Percentiles rank a stretch among this genome's conserved stretches.
These are phyloP conservation scores for Chrysosphaeria jannelii DNA, from an alignment of 2,329 filamentous ascomycete species.

Conservation along the genomic window DNA sequence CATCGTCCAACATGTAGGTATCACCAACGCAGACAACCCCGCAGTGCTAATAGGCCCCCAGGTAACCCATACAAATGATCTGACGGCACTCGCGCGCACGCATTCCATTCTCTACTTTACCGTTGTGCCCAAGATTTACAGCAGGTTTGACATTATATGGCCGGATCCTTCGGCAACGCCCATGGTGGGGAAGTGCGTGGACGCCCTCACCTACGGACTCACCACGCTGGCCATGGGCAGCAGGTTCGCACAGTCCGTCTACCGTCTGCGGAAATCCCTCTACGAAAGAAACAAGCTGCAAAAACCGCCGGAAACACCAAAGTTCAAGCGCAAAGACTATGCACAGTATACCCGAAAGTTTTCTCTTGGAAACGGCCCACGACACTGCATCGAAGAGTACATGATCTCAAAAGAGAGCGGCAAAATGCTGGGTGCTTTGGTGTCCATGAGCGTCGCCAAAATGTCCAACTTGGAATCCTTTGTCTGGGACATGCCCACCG, in stretches of 20 bases:
- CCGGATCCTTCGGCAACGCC: constrained; percentile 35
- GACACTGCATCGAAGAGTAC: constrained; percentile 55
- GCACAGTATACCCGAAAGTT: constrained; percentile 57
- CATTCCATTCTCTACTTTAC: constrained; percentile 51
- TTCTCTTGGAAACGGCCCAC: constrained; percentile 53
- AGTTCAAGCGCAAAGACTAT: constrained; percentile 28
- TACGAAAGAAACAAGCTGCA: background rate
- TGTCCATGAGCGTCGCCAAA: constrained; percentile 47
- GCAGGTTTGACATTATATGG: constrained; percentile 70
- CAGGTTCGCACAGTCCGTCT: constrained; percentile 12
- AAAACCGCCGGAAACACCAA: constrained; percentile 2
- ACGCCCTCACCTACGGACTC: constrained; percentile 57
- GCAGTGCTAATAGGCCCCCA: constrained; percentile 9
- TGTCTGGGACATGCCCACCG: constrained; percentile 73
- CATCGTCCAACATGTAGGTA: constrained; percentile 43
- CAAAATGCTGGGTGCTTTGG: constrained; percentile 66
- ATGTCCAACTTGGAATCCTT: constrained; percentile 64
- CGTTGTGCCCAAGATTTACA: constrained; percentile 53
- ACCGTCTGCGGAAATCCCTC: constrained; percentile 8
- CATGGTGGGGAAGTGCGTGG: constrained; percentile 40
- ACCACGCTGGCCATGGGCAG: constrained; percentile 47
- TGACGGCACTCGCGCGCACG: constrained; percentile 47
- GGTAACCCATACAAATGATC: constrained; percentile 57
- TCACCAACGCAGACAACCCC: constrained; percentile 1
- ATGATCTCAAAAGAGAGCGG: constrained; percentile 56